Evolutionary conservation across 805 yeast genomes (phyloP).

Genomic region (Blastobotrys peoriensis): DNA sequence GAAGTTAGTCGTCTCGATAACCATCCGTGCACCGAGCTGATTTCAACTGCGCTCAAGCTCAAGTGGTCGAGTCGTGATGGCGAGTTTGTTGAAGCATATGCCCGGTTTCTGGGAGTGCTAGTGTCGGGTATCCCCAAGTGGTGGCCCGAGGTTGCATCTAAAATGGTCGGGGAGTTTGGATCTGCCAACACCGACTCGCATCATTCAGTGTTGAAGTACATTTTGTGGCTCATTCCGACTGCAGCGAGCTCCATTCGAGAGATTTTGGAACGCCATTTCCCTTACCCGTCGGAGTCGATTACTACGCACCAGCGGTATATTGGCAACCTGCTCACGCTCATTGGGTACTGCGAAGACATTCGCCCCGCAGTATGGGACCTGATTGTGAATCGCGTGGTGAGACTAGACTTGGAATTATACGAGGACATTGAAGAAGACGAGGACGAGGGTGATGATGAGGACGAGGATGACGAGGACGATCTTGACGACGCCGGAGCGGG

Average conservation of each 20-base stretch:
- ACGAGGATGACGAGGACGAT: conserved; percentile 34
- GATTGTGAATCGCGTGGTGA: conserved; percentile 71
- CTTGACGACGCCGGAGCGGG: conserved; percentile 24
- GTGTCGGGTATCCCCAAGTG: conserved; percentile 86
- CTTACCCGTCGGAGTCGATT: conserved; percentile 67
- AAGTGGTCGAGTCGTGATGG: conserved; percentile 51
- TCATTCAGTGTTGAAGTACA: conserved; percentile 59
- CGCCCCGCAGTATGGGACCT: conserved; percentile 72
- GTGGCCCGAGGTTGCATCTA: conserved; percentile 75
- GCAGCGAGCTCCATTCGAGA: conserved; percentile 59
- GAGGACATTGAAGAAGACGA: conserved; percentile 81
- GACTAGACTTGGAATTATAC: conserved; percentile 86
- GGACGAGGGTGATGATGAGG: conserved; percentile 58
- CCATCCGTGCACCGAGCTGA: conserved; percentile 42
- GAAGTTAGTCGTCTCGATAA: conserved; percentile 67
- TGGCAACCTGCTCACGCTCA: conserved; percentile 51
- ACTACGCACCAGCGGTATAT: conserved; percentile 56
- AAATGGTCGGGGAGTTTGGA: conserved; percentile 58
- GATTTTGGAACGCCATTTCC: conserved; percentile 57
- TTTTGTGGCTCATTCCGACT: conserved; percentile 75
- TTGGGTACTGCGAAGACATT: conserved; percentile 70
- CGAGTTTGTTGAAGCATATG: conserved; percentile 47
- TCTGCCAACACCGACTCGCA: conserved; percentile 38
- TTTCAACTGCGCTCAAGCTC: conserved; percentile 56
- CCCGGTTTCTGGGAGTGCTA: conserved; percentile 67